These are phyloP conservation scores for Holtermanniella nyarrowii DNA, from an alignment of 768 basidiomycete genomes.

Conservation along the genomic window DNA sequence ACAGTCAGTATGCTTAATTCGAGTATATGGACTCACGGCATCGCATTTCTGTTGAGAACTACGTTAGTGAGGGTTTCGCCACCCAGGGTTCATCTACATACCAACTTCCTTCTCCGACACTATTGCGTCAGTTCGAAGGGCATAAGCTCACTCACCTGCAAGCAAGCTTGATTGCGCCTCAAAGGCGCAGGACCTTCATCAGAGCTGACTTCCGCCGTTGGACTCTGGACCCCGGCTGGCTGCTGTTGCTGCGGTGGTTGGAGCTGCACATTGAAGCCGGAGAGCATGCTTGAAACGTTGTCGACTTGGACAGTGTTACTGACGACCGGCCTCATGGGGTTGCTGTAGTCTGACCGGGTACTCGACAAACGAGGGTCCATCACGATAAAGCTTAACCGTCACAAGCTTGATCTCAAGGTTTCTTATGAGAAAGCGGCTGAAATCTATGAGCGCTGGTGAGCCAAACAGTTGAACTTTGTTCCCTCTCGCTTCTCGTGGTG, in stretches of 20 bases:
- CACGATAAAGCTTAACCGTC: too few species aligned
- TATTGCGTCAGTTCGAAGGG: neutral
- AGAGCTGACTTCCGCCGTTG: neutral
- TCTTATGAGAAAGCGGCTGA: too few species aligned
- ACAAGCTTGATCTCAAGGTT: too few species aligned
- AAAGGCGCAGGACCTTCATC: constrained; percentile 25
- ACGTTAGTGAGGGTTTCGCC: neutral
- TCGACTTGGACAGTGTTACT: constrained; percentile 15
- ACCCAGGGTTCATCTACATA: constrained; percentile 5
- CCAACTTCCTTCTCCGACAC: constrained; percentile 30
- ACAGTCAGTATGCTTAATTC: neutral
- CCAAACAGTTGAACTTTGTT: too few species aligned
- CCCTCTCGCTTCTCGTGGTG: too few species aligned
- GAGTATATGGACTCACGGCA: constrained; percentile 14
- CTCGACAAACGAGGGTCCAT: too few species aligned
- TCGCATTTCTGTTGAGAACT: constrained; percentile 28
- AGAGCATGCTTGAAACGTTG: neutral
- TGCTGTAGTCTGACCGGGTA: too few species aligned
- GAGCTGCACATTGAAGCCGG: too few species aligned
- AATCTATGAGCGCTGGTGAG: too few species aligned
- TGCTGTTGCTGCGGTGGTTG: neutral
- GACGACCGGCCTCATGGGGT: too few species aligned
- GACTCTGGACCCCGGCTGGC: too few species aligned
- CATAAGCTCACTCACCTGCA: constrained; percentile 6
- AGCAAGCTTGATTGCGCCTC: constrained; percentile 33